Evolutionary conservation across 176 grass and related monocot species (phyloP), one percentile per base, ranked within the genome.

Genomic region (Oryza coarctata): DNA sequence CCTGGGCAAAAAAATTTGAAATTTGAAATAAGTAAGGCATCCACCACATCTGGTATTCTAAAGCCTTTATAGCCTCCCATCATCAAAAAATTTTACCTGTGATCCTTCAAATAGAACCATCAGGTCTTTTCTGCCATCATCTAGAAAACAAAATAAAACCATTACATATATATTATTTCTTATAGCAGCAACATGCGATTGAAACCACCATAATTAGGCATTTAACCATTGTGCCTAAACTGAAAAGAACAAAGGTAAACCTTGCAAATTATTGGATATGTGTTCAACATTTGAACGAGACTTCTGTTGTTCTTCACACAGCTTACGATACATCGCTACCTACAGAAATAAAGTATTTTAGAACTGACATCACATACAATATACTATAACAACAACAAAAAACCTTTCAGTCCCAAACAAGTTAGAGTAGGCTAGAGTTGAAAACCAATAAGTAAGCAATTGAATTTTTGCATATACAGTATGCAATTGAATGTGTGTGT

Each of bases 251-350:
- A 64, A 47, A 64, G 4, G 36, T 52, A 73, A 80, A 99, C 97
- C 93, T 83, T 86, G 80, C 38, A 85, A 60, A 87, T 63, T 40
- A 75, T 43, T 83, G 38, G 89, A 63, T 63, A 73, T 78, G 49
- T 55, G 35, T 84, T 88, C 83, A 76, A 86, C 65, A 95, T 74
- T 93, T 6, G 63, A 78, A 65, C 39, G 85, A 61, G 73, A 71
- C 87, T 91, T 99, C 70, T 77, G 75, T 52, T 94, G 93, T 85
- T 99, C 97, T 86, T 99, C 97, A 75, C 92, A 99, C 7, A 99
- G 55, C 83, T 92, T 99, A 62, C 86, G 87, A 73, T 99, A 99
- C 93, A 99, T 96, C 44, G 93, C 87, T 75, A 99, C 97, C 97
- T 99, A 71, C 12, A 62, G n/a, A 77, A 77, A 50, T 31, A 63